Evolutionary conservation across 192 early-diverging fungal species (phyloP).

Genomic region (Obelidium mucronatum): DNA sequence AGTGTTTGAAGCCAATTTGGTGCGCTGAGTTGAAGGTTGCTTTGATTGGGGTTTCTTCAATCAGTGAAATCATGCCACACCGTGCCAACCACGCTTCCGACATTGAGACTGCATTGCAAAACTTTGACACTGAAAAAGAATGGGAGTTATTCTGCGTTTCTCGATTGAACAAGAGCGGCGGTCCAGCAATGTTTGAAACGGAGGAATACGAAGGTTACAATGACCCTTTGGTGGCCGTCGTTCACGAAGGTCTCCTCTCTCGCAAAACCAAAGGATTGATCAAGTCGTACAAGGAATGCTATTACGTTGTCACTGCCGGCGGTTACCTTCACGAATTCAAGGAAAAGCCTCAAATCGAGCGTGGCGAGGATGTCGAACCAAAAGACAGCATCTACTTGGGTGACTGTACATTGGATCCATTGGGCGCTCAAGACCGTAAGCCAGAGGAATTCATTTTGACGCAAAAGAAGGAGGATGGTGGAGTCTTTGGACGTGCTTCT

Average conservation of each 20-base stretch:
- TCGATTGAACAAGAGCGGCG: conserved; percentile 15
- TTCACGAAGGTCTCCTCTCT: conserved; percentile 28
- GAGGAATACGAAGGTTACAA: conserved; percentile 29
- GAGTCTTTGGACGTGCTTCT: conserved; percentile 9
- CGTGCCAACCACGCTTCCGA: conserved; percentile 2
- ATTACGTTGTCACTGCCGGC: conserved; percentile 32
- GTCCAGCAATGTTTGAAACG: conserved; percentile 29
- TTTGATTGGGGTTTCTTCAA: conserved; percentile 16
- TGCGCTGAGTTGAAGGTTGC: conserved; percentile 32
- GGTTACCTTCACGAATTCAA: conserved; percentile 36
- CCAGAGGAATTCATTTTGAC: conserved; percentile 31
- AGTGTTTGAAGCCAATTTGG: conserved; percentile 32
- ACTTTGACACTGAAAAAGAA: conserved; percentile 25
- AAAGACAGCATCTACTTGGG: conserved; percentile 17
- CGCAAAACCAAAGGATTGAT: conserved; percentile 23
- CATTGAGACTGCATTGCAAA: conserved; percentile 8
- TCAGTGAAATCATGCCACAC: conserved; percentile 11
- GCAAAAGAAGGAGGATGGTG: conserved; percentile 24
- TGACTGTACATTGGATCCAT: conserved; percentile 20
- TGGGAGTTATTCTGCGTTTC: conserved; percentile 22
- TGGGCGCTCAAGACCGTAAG: conserved; percentile 25
- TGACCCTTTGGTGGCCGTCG: conserved; percentile 24
- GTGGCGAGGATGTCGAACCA: conserved; percentile 1
- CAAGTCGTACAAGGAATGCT: conserved; percentile 27
- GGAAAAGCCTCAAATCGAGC: conserved; percentile 10